Evolutionary conservation across 129 eudicot genomes (phyloP).

Genomic region (Artemisia annua): DNA sequence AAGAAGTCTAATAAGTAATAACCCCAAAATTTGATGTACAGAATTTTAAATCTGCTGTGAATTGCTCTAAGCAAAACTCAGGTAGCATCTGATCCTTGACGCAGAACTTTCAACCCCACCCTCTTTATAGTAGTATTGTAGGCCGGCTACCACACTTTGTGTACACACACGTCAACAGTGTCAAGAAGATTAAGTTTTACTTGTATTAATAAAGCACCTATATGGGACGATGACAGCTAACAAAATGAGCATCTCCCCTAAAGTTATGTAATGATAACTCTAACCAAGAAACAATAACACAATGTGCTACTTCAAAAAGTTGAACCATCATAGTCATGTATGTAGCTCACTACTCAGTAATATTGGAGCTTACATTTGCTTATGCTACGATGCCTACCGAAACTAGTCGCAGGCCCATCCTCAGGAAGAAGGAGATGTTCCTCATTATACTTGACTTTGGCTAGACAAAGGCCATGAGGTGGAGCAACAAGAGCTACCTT

Average conservation of each 20-base stretch:
- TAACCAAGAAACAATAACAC: neutral
- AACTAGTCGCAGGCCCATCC: slow-evolving; percentile 61
- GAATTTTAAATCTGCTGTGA: too few relatives aligned
- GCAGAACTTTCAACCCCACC: too few relatives aligned
- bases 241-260: slow-evolving; percentile 4
- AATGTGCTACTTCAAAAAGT: neutral
- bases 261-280: neutral
- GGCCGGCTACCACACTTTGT: too few relatives aligned
- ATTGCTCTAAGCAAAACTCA: too few relatives aligned
- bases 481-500: slow-evolving; percentile 65
- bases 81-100: too few relatives aligned
- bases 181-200: neutral
- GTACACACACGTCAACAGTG: neutral
- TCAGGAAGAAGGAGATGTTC: slow-evolving; percentile 64
- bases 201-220: neutral
- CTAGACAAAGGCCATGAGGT: slow-evolving; percentile 77
- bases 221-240: neutral
- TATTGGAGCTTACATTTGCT: slow-evolving; percentile 71
- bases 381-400: slow-evolving; percentile 70
- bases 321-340: neutral
- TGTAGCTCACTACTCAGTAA: slow-evolving; percentile 20
- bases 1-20: too few relatives aligned
- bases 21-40: too few relatives aligned
- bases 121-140: too few relatives aligned
- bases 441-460: slow-evolving; percentile 57